Evolutionary conservation across 352 stramenopile genomes (phyloP).

Genomic region (Globisporangium barbulae): DNA sequence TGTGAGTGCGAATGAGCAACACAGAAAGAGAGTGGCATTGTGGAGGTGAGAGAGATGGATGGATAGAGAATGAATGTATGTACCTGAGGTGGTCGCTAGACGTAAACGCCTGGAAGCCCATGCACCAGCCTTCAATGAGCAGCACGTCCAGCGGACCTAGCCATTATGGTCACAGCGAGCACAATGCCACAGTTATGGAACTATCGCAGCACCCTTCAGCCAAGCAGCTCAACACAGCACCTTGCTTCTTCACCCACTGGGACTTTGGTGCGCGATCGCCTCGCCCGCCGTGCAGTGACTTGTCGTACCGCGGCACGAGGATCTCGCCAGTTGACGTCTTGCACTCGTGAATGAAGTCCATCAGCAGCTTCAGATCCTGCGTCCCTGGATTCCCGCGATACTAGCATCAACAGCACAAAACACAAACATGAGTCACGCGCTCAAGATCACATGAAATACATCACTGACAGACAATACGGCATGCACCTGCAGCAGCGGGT

Average conservation of each 20-base stretch:
- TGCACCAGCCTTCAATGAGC: constrained; percentile 84
- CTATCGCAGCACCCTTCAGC: background rate
- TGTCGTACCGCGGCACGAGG: constrained; percentile 74
- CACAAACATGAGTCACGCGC: background rate
- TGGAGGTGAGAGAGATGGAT: too few species aligned
- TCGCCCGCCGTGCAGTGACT: constrained; percentile 66
- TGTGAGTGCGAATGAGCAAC: background rate
- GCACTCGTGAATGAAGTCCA: constrained; percentile 57
- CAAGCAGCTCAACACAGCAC: constrained; percentile 19
- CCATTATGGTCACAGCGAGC: background rate
- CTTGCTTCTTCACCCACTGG: constrained; percentile 59
- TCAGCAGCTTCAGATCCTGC: constrained; percentile 69
- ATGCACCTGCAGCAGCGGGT: constrained; percentile 74
- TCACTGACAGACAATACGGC: background rate
- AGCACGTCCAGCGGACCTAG: constrained; percentile 76
- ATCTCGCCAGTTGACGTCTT: constrained; percentile 41
- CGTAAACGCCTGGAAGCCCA: constrained; percentile 68
- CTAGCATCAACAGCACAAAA: constrained; percentile 20
- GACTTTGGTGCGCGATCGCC: constrained; percentile 60
- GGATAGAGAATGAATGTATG: background rate
- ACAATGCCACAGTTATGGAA: background rate
- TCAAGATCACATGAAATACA: background rate
- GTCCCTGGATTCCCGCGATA: constrained; percentile 82
- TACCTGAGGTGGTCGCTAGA: constrained; percentile 35
- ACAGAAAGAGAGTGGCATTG: background rate